Conservation (phyloP, 208 protist genomes). For the Leishmania martiniquensis region DNA sequence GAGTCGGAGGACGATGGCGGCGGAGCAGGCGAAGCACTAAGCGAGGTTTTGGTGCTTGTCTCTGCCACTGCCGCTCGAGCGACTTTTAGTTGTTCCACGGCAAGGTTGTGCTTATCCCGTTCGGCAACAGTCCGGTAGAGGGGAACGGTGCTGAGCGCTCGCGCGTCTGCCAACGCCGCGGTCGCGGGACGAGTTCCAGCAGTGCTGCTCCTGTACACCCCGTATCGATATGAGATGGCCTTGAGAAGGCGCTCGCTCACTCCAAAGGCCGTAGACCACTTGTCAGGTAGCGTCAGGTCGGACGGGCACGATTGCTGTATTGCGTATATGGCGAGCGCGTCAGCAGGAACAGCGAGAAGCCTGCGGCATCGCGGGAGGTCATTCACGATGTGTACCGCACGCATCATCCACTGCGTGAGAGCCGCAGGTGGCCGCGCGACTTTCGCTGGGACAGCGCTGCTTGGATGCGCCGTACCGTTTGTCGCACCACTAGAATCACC, state of each 20-base stretch:
- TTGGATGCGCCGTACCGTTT: neutral
- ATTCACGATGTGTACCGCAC: constrained; percentile 69
- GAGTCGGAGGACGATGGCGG: neutral
- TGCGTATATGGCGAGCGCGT: constrained; percentile 65
- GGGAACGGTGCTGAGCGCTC: constrained; percentile 1
- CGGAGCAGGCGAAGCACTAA: constrained; percentile 12
- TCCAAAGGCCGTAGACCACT: constrained; percentile 68
- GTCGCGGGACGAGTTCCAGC: constrained; percentile 11
- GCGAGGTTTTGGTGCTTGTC: neutral
- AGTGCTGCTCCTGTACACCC: constrained; percentile 7
- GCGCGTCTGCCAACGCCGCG: constrained; percentile 17
- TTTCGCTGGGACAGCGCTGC: neutral
- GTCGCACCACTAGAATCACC: neutral
- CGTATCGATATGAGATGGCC: constrained; percentile 25
- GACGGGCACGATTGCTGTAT: constrained; percentile 44
- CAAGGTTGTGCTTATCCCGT: constrained; percentile 8
- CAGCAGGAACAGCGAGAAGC: constrained; percentile 34
- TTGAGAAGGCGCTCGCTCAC: constrained; percentile 19
- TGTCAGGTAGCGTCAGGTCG: constrained; percentile 37
- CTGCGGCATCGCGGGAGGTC: constrained; percentile 63
- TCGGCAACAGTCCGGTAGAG: constrained; percentile 36
- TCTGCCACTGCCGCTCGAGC: neutral
- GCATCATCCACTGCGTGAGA: constrained; percentile 55
- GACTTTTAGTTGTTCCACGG: constrained; percentile 5
- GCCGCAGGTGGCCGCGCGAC: constrained; percentile 11